Percentiles rank a stretch among this genome's conserved stretches.
Conservation (phyloP, 306 rosid genomes). For the Prosopis cineraria region DNA sequence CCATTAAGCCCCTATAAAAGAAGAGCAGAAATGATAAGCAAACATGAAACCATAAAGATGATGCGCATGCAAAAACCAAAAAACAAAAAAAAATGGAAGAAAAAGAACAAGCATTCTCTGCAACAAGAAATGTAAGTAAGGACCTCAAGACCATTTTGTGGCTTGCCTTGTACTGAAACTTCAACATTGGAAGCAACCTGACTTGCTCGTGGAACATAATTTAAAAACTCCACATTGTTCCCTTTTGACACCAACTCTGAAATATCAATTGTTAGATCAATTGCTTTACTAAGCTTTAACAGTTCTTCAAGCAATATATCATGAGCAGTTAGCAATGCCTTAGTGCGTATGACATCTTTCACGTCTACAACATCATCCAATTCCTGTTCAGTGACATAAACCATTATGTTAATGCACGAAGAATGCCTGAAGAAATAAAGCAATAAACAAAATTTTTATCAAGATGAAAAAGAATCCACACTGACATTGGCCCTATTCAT, state of each 20-base stretch:
- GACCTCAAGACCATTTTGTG: constrained; percentile 79
- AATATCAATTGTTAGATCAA: constrained; percentile 61
- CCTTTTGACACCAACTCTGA: constrained; percentile 67
- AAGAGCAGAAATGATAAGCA: constrained; percentile 24
- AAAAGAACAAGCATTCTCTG: neutral
- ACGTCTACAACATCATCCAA: constrained; percentile 41
- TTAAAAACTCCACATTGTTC: constrained; percentile 53
- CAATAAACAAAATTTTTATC: neutral
- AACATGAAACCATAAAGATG: constrained; percentile 4
- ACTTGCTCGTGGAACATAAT: constrained; percentile 45
- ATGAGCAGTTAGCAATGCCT: constrained; percentile 71
- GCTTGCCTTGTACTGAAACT: constrained; percentile 69
- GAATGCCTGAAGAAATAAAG: constrained; percentile 6
- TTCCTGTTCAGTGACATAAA: constrained; percentile 49
- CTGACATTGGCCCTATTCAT: neutral
- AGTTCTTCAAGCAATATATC: constrained; percentile 79
- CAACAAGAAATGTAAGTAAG: constrained; percentile 47
- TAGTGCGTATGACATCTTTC: constrained; percentile 55
- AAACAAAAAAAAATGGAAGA: neutral
- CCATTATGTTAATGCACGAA: constrained; percentile 41
- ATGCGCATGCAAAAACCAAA: neutral
- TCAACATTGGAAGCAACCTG: constrained; percentile 43
- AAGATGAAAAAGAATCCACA: neutral
- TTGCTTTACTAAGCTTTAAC: constrained; percentile 62
- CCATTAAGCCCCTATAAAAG: constrained; percentile 51